Evolutionary conservation across 2,329 filamentous ascomycete species (phyloP).

Genomic region (Macroventuria anomochaeta): DNA sequence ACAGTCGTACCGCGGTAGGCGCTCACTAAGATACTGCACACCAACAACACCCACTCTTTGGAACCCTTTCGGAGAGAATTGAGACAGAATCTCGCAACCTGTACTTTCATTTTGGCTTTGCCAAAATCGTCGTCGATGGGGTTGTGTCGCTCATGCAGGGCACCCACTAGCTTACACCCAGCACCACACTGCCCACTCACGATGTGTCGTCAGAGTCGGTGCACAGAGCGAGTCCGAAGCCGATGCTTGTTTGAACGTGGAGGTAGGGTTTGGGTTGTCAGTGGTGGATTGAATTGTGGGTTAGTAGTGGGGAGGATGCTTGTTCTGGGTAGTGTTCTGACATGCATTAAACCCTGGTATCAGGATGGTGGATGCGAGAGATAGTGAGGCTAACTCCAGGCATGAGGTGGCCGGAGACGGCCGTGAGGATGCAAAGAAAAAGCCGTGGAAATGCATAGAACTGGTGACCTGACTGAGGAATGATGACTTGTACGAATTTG

Average conservation of each 20-base stretch:
- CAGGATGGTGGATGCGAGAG: neutral
- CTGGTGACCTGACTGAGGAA: too few relatives aligned
- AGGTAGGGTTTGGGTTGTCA: neutral
- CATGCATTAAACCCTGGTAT: neutral
- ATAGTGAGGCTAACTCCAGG: conserved; percentile 2
- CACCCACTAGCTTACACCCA: neutral
- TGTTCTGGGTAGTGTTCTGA: conserved; percentile 1
- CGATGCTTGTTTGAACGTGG: conserved; percentile 15
- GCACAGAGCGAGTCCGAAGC: neutral
- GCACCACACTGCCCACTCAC: neutral
- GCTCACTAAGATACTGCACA: too few relatives aligned
- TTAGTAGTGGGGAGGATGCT: neutral
- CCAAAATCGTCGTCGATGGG: too few relatives aligned
- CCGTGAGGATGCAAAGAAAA: too few relatives aligned
- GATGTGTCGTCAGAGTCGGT: neutral
- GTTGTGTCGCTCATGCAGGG: too few relatives aligned
- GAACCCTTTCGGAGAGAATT: neutral
- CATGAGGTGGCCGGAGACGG: conserved; percentile 4
- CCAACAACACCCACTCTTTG: neutral
- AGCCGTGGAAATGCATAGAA: too few relatives aligned
- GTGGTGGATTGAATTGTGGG: conserved; percentile 1
- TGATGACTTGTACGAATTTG: too few relatives aligned
- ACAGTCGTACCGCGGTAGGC: neutral
- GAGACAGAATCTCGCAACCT: neutral
- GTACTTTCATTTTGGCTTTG: too few relatives aligned